Conservation (phyloP, 2,329 filamentous ascomycete genomes). For the Chaetomium sp. region DNA sequence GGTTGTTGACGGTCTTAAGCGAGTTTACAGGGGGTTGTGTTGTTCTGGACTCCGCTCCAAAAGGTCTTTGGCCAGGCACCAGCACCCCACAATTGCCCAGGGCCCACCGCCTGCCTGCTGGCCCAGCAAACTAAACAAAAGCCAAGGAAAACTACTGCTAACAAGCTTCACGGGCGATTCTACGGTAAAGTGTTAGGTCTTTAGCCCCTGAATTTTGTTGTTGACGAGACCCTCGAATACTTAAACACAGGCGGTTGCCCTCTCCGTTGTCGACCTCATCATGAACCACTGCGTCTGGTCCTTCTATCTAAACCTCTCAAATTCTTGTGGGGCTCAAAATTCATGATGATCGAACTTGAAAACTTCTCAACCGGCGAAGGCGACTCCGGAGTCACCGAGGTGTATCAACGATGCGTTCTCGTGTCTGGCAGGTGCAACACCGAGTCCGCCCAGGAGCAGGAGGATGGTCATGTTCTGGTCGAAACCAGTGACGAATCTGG, state of each 20-base stretch:
- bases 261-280: background rate
- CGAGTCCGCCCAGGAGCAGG: background rate
- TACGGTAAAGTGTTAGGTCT: background rate
- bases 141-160: background rate
- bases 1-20: no score
- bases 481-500: slow-evolving; percentile 8
- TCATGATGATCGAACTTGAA: slow-evolving; percentile 21
- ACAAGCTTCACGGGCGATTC: background rate
- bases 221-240: background rate
- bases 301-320: background rate
- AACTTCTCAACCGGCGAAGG: slow-evolving; percentile 15
- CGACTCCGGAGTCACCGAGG: slow-evolving; percentile 9
- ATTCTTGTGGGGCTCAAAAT: background rate
- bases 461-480: slow-evolving; percentile 13
- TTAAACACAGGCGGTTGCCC: background rate
- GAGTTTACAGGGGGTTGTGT: background rate
- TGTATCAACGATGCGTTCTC: slow-evolving; percentile 28
- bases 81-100: background rate
- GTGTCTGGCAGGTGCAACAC: slow-evolving; percentile 21
- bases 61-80: slow-evolving; percentile 10
- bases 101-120: slow-evolving; percentile 7
- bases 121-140: background rate
- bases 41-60: background rate
- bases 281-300: background rate
- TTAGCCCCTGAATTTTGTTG: background rate